Evolutionary conservation across 805 yeast species (phyloP), one percentile per base, ranked within the genome.

Genomic region (Saccharomycopsis olivae): DNA sequence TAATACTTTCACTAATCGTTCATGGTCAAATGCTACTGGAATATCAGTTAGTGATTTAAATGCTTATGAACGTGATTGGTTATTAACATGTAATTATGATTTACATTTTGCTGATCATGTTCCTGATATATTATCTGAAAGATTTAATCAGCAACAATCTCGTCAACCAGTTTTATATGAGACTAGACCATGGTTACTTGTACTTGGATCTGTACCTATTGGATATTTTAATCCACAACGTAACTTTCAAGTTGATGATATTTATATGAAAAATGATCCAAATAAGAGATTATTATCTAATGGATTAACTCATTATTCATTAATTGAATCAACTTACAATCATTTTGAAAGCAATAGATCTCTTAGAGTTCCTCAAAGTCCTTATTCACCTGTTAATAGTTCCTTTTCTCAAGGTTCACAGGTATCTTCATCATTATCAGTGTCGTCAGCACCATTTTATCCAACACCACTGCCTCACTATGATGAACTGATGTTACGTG

Each of bases 1-100:
- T 63, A 87, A 89, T 62, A 89, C 96, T 21, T 89, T 89, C 56
- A 86, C 95, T 46, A 89, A 89, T 62, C 78, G 77, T 53, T 85
- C 96, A 5, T 89, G 98, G 98, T 73, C 86, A 31, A 87, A 86
- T 47, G 97, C 96, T n/a, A 83, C 96, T 4, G 94, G 94, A 15
- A 69, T 89, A 47, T 60, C 73, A 5, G 66, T 84, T 35, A 53
- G 54, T 2, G 59, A 69, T 27, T 68, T 89, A 47, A 86, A 88
- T 53, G 52, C 56, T 14, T 62, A 74, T 46, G 98, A 89, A 63
- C 71, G 71, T 39, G 65, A 62, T 33, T 89, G 94, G 89, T 66
- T 85, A 18, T 11, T 37, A 14, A 18, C 19, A 24, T 40, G 45
- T 35, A 36, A 37, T 14, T 46, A 33, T 30, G 49, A 46, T 34